These are phyloP conservation scores for Arabidopsis arenosa DNA, from an alignment of 345 rosid genomes.

Conservation along the genomic window DNA sequence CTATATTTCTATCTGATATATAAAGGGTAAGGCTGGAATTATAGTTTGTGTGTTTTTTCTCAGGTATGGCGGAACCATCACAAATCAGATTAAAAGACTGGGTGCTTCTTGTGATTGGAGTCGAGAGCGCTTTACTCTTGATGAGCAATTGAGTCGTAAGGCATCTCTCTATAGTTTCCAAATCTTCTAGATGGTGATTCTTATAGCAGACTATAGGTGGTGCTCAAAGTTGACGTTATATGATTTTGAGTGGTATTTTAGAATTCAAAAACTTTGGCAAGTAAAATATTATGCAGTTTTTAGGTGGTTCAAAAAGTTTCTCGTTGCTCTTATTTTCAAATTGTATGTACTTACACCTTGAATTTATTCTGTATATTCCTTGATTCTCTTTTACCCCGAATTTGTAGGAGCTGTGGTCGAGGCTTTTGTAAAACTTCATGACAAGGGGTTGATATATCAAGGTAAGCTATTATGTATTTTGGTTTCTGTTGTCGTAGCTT, in stretches of 20 bases:
- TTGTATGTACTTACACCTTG: background rate
- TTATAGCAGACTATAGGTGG: constrained; percentile 5
- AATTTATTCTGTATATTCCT: constrained; percentile 23
- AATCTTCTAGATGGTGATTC: constrained; percentile 25
- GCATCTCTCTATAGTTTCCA: constrained; percentile 53
- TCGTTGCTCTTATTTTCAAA: constrained; percentile 7
- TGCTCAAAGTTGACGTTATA: constrained; percentile 7
- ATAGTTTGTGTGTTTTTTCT: constrained; percentile 39
- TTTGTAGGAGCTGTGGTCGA: constrained; percentile 86
- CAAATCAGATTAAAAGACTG: constrained; percentile 93
- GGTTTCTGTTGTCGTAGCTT: background rate
- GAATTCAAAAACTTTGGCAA: constrained; percentile 8
- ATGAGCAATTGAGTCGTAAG: constrained; percentile 99
- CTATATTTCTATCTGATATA: constrained; percentile 25
- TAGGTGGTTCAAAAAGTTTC: constrained; percentile 5
- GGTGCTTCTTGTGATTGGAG: constrained; percentile 99
- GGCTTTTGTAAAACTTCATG: constrained; percentile 92
- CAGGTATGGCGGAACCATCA: constrained; percentile 95
- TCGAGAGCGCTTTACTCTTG: constrained; percentile 92
- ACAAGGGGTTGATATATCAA: constrained; percentile 95
- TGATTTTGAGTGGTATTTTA: constrained; percentile 12
- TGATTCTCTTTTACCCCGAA: constrained; percentile 17
- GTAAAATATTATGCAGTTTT: constrained; percentile 13
- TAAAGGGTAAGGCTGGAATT: constrained; percentile 30
- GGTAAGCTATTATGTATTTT: constrained; percentile 50